These are phyloP conservation scores for Magnusiomyces suaveolens DNA, from an alignment of 1,139 yeast genomes.

Conservation along the genomic window DNA sequence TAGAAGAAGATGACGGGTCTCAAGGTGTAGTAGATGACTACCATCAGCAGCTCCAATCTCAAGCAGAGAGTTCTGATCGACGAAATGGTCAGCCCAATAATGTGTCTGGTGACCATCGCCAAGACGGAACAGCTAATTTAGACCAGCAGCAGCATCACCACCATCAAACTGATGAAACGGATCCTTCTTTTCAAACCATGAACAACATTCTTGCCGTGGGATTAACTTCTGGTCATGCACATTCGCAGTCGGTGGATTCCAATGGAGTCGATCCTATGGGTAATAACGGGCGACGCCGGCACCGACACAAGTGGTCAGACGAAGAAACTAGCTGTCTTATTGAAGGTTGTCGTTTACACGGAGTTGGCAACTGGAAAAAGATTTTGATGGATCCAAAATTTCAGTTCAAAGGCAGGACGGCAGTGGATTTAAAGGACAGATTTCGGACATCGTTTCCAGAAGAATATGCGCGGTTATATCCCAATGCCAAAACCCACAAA, in stretches of 20 bases:
- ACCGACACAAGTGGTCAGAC: slow-evolving; percentile 36
- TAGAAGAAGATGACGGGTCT: background rate
- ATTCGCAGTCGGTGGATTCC: background rate
- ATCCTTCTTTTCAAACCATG: background rate
- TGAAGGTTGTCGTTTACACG: slow-evolving; percentile 37
- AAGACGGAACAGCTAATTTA: too few relatives aligned
- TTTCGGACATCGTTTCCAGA: slow-evolving; percentile 39
- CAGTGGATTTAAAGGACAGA: slow-evolving; percentile 36
- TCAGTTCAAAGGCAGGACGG: slow-evolving; percentile 37
- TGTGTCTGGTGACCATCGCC: too few relatives aligned
- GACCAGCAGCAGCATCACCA: too few relatives aligned
- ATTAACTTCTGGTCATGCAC: background rate
- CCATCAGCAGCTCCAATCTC: slow-evolving; percentile 3
- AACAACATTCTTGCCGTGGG: background rate
- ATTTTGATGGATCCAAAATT: slow-evolving; percentile 34
- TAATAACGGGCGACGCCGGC: slow-evolving; percentile 25
- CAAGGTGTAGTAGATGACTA: slow-evolving; percentile 6
- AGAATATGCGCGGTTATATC: slow-evolving; percentile 37
- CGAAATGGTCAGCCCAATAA: background rate
- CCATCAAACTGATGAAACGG: background rate
- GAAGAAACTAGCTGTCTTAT: slow-evolving; percentile 36
- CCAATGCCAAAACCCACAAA: slow-evolving; percentile 38
- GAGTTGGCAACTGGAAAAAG: slow-evolving; percentile 42
- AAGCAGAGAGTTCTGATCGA: background rate
- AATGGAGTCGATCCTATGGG: background rate